Percentiles rank a stretch among this genome's conserved stretches.
These are phyloP conservation scores for Cornus kousa DNA, from an alignment of 148 eudicot species.

Conservation along the genomic window DNA sequence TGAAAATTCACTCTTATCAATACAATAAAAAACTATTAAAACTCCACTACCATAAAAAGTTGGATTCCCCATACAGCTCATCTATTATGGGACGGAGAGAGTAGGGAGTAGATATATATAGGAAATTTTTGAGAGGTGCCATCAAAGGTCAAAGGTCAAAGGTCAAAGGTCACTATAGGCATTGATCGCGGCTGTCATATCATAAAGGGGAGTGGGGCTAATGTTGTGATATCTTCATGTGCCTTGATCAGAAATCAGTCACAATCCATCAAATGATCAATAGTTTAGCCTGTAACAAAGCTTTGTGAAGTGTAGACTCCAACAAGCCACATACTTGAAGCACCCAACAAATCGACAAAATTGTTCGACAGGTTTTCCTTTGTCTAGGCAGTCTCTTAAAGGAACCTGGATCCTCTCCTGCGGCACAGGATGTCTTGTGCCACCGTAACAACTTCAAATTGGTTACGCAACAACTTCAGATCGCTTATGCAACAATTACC, in stretches of 20 bases:
- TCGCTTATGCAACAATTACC: too few species aligned
- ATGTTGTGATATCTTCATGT: neutral
- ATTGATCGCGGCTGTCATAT: neutral
- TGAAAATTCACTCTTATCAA: too few species aligned
- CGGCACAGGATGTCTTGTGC: too few species aligned
- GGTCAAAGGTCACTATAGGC: neutral
- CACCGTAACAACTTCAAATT: too few species aligned
- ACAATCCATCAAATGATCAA: neutral
- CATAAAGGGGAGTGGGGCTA: neutral
- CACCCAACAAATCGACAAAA: neutral
- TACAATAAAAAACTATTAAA: too few species aligned
- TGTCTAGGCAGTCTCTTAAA: too few species aligned
- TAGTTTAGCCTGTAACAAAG: too few species aligned
- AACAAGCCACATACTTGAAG: neutral
- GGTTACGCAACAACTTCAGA: too few species aligned
- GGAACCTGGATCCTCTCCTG: too few species aligned
- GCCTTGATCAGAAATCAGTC: neutral
- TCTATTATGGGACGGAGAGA: too few species aligned
- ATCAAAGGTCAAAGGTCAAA: neutral
- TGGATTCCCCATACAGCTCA: too few species aligned
- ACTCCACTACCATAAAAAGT: too few species aligned
- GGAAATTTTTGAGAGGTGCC: neutral
- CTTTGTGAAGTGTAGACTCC: neutral
- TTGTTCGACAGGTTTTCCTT: neutral
- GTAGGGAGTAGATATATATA: neutral